phyloP scores from a whole-genome alignment of 2,329 filamentous ascomycete species.

The Fusarium algeriense region DNA sequence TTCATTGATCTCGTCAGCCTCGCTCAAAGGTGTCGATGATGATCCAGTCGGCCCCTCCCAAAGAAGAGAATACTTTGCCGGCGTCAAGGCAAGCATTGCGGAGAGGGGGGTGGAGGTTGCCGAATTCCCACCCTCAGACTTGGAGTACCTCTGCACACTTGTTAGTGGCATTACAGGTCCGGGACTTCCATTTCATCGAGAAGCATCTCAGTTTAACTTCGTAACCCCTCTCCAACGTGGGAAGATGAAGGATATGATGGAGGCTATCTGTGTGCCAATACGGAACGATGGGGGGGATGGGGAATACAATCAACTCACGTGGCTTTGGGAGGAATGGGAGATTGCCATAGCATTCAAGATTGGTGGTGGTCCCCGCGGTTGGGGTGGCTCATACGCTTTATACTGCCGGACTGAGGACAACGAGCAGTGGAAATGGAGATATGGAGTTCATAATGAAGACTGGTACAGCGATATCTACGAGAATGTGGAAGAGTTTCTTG shows the following conservation, averaged over 20 bases:
- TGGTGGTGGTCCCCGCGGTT: neutral
- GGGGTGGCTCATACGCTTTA: neutral
- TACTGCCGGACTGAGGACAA: neutral
- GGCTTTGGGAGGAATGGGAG: neutral
- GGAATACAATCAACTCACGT: neutral
- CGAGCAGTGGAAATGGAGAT: neutral
- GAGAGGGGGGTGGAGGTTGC: neutral
- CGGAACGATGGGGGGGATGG: rapidly evolving
- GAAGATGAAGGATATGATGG: rapidly evolving
- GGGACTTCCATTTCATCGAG: neutral
- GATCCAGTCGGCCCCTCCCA: neutral
- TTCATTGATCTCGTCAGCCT: too few relatives aligned
- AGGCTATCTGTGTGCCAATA: neutral
- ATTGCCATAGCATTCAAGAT: neutral
- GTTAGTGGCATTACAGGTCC: neutral
- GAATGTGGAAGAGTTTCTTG: rapidly evolving
- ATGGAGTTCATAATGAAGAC: neutral
- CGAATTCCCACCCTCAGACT: rapidly evolving
- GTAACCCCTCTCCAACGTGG: neutral
- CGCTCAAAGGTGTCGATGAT: neutral
- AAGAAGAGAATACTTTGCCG: neutral
- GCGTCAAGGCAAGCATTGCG: rapidly evolving
- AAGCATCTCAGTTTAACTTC: neutral
- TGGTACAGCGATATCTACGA: neutral
- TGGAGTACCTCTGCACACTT: neutral